Evolutionary conservation across 2,329 filamentous ascomycete genomes (phyloP), one percentile per base, ranked within the genome.

Genomic region (Leptographium flavum): DNA sequence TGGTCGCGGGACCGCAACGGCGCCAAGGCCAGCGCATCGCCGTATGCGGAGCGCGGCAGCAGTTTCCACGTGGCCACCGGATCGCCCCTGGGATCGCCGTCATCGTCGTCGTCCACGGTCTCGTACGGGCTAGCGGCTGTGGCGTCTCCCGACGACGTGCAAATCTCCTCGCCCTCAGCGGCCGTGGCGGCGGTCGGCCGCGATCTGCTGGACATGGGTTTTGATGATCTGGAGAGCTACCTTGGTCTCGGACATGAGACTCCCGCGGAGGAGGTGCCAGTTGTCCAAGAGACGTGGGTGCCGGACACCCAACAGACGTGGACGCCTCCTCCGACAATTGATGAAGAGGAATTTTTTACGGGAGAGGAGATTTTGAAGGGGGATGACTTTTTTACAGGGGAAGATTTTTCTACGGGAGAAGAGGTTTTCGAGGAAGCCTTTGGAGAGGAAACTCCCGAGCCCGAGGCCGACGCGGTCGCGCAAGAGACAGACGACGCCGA

Each of bases 181-280:
- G 74, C 74, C 0, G 73, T 73, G 1, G 64, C 63, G 2, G 73
- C 72, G n/a, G 71, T 68, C 3, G 68, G 70, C 42, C 61, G 63
- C 30, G 69, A 74, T 53, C 61, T 77, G 41, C 60, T 69, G 23
- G 58, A 64, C 32, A 53, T 61, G 30, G 61, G 66, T 33, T 49
- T 67, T 0, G 65, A 64, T 15, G 62, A 59, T 5, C 60, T 66
- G 49, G 55, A 60, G 22, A 63, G 63, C 44, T 50, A 48, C 30
- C 37, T 53, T 2, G 52, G 51, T n/a, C 31, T 53, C 8, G 31
- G 38, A 4, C 23, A 37, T 2, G 49, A 47, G 39, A 40, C 39
- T 13, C 37, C 50, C 10, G 30, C 43, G 43, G 5, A 23, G n/a
- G 19, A 36, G 8, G 15, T 15, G n/a, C 25, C 10, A 15, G 15